Conservation (phyloP, 441 rosid species). For the Erodium chrysanthum region DNA sequence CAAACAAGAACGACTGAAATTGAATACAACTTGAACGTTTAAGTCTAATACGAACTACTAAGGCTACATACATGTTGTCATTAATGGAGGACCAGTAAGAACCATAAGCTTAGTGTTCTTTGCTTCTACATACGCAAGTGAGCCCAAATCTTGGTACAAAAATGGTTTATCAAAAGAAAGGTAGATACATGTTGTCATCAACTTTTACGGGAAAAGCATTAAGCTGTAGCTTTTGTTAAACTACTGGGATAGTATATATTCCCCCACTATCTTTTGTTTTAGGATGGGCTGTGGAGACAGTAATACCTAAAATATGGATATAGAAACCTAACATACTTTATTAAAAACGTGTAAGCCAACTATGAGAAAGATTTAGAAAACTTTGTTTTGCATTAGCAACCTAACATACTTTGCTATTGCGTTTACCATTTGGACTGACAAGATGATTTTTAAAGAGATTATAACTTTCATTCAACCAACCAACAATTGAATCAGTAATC, state of each 20-base stretch:
- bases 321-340: background rate
- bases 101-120: too few relatives aligned
- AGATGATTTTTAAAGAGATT: too few relatives aligned
- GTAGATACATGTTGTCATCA: too few relatives aligned
- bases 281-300: background rate
- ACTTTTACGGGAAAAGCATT: too few relatives aligned
- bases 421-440: background rate
- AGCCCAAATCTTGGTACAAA: too few relatives aligned
- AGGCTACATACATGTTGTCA: background rate
- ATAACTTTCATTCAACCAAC: background rate
- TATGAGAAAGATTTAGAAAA: background rate
- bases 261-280: background rate
- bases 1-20: background rate
- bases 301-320: background rate
- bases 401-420: background rate
- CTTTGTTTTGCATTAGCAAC: background rate
- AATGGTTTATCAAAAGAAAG: too few relatives aligned
- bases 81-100: too few relatives aligned
- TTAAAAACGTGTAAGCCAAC: background rate
- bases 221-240: too few relatives aligned
- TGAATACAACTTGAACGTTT: background rate
- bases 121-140: too few relatives aligned
- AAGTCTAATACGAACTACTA: background rate
- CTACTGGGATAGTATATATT: background rate
- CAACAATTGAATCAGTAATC: background rate